Conservation (phyloP, 352 stramenopile species). For the Phytophthora idaei region DNA sequence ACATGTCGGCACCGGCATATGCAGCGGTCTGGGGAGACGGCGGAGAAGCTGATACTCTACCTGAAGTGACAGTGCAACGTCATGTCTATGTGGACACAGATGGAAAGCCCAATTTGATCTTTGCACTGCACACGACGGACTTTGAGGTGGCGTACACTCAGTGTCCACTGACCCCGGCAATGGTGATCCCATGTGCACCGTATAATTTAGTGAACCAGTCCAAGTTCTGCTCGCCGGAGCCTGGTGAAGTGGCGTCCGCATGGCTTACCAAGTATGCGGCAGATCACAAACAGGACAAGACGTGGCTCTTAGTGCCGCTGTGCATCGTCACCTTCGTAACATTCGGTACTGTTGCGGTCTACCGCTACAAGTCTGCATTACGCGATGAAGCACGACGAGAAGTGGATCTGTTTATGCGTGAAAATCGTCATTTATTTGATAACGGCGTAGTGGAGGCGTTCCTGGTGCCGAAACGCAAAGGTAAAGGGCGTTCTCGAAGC, state of each 20-base stretch:
- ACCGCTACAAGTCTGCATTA: constrained; percentile 54
- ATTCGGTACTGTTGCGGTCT: constrained; percentile 51
- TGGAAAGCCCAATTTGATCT: constrained; percentile 50
- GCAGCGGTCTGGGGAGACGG: constrained; percentile 65
- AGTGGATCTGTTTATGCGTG: constrained; percentile 43
- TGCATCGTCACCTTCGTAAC: constrained; percentile 58
- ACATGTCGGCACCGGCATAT: constrained; percentile 40
- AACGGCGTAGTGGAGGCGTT: constrained; percentile 56
- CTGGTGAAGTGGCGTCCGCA: constrained; percentile 41
- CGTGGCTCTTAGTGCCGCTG: constrained; percentile 64
- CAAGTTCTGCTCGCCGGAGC: constrained; percentile 45
- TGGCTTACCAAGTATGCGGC: constrained; percentile 65
- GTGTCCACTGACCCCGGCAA: constrained; percentile 53
- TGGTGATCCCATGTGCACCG: constrained; percentile 68
- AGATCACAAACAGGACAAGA: constrained; percentile 55
- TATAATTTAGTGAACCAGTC: constrained; percentile 44
- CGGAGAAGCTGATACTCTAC: constrained; percentile 51
- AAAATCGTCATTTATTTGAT: constrained; percentile 49
- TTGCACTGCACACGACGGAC: constrained; percentile 52
- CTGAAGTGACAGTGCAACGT: constrained; percentile 56
- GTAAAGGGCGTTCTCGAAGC: constrained; percentile 9
- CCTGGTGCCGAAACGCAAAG: constrained; percentile 36
- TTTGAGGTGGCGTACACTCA: constrained; percentile 55
- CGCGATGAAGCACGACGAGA: constrained; percentile 36
- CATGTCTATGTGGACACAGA: constrained; percentile 48